These are phyloP conservation scores for Blakeslea trispora DNA, from an alignment of 371 early-diverging fungal genomes.

Conservation along the genomic window DNA sequence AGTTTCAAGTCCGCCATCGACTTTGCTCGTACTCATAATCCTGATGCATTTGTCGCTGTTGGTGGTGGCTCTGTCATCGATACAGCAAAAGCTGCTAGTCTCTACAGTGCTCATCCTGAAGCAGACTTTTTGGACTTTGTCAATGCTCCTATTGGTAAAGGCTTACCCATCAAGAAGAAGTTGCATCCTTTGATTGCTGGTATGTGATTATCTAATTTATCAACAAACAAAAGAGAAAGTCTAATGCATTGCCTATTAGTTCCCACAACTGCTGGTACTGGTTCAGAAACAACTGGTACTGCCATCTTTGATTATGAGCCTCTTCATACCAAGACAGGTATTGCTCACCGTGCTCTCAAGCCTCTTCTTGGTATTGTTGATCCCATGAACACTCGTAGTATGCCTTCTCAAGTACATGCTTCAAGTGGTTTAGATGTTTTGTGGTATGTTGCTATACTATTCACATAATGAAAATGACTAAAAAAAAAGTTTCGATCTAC, in stretches of 20 bases:
- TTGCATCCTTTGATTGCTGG: constrained; percentile 83
- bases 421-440: constrained; percentile 89
- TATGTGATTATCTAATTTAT: constrained; percentile 22
- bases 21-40: constrained; percentile 71
- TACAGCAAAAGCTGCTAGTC: constrained; percentile 89
- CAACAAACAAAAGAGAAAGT: neutral
- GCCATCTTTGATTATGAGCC: constrained; percentile 90
- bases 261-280: constrained; percentile 87
- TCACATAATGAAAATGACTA: neutral
- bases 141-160: constrained; percentile 93
- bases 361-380: constrained; percentile 89
- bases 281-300: constrained; percentile 89
- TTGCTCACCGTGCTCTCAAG: constrained; percentile 84
- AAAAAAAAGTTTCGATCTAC: neutral
- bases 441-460: constrained; percentile 42
- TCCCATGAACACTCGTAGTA: constrained; percentile 83
- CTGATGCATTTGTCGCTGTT: constrained; percentile 88
- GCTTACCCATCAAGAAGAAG: constrained; percentile 69
- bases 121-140: constrained; percentile 91
- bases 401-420: constrained; percentile 85
- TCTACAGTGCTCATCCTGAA: constrained; percentile 81
- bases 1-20: constrained; percentile 80
- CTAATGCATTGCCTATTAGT: constrained; percentile 33
- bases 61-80: constrained; percentile 95
- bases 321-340: constrained; percentile 87